Conservation (phyloP, 1,284 basidiomycete genomes). For the Mycosarcoma mackinlayi region DNA sequence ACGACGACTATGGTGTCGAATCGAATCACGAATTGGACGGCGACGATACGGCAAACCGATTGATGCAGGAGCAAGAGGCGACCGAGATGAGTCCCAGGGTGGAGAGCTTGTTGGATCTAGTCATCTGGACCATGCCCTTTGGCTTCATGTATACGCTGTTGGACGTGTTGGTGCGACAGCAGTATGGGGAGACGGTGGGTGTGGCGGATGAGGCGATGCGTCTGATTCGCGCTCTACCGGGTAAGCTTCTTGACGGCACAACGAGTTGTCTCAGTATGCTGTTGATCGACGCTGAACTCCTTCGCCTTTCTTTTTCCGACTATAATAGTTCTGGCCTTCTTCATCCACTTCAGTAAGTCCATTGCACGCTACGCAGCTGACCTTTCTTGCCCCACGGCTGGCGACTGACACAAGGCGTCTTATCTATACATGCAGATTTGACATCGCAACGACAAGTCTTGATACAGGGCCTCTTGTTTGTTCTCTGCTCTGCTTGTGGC, state of each 20-base stretch:
- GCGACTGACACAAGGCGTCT: neutral
- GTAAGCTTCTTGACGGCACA: conserved; percentile 44
- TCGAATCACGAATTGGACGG: conserved; percentile 38
- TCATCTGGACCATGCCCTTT: conserved; percentile 66
- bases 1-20: conserved; percentile 39
- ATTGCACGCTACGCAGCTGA: neutral
- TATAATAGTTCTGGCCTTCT: conserved; percentile 41
- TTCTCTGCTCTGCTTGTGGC: conserved; percentile 46
- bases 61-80: conserved; percentile 47
- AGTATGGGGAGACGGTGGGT: conserved; percentile 60
- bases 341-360: conserved; percentile 55
- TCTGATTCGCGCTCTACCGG: conserved; percentile 47
- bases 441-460: conserved; percentile 38
- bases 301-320: conserved; percentile 65
- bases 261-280: no score
- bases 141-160: conserved; percentile 61
- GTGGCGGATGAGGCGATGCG: conserved; percentile 38
- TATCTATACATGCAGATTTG: conserved; percentile 25
- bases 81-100: conserved; percentile 42
- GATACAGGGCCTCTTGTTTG: conserved; percentile 41
- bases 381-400: no score
- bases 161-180: conserved; percentile 65
- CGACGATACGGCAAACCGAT: conserved; percentile 43
- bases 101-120: conserved; percentile 53
- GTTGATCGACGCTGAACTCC: neutral